Conservation (phyloP, 1,139 yeast species). For the Sugiyamaella paludigena region DNA sequence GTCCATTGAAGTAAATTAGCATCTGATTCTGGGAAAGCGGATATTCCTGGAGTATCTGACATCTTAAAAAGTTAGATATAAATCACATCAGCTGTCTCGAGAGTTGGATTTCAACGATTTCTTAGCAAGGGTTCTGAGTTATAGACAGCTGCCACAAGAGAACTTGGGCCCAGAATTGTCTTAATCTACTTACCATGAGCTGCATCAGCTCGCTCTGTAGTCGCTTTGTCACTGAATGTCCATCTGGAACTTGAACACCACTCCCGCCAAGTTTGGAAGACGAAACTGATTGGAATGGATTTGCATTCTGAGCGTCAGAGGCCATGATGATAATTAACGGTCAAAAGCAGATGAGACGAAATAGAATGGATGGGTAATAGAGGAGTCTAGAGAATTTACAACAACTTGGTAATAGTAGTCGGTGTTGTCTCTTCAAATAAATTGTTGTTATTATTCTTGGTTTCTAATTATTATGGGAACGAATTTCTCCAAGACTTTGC, state of each 20-base stretch:
- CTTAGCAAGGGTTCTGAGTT: too few relatives aligned
- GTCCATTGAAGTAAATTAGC: slow-evolving; percentile 57
- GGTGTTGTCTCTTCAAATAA: too few relatives aligned
- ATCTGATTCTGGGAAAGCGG: slow-evolving; percentile 54
- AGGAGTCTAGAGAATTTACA: not conserved
- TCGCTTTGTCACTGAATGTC: slow-evolving; percentile 47
- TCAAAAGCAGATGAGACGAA: not conserved
- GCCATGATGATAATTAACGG: slow-evolving; percentile 12
- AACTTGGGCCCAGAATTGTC: too few relatives aligned
- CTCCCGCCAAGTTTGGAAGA: slow-evolving; percentile 18
- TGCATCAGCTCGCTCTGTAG: slow-evolving; percentile 52
- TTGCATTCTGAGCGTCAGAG: slow-evolving; percentile 28
- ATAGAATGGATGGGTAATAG: not conserved
- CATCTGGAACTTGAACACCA: slow-evolving; percentile 32
- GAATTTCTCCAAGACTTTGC: too few relatives aligned
- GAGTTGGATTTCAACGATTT: not conserved
- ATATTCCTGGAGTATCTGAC: slow-evolving; percentile 49
- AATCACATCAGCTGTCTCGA: too few relatives aligned
- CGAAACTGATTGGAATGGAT: slow-evolving; percentile 19
- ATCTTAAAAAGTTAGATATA: slow-evolving; percentile 38
- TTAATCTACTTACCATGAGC: slow-evolving; percentile 43
- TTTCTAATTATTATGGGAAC: too few relatives aligned
- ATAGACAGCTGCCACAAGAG: too few relatives aligned
- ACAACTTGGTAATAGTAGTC: too few relatives aligned
- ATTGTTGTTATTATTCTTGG: too few relatives aligned